Conservation (phyloP, 2,329 filamentous ascomycete genomes). For the Podosphaera leucotricha region DNA sequence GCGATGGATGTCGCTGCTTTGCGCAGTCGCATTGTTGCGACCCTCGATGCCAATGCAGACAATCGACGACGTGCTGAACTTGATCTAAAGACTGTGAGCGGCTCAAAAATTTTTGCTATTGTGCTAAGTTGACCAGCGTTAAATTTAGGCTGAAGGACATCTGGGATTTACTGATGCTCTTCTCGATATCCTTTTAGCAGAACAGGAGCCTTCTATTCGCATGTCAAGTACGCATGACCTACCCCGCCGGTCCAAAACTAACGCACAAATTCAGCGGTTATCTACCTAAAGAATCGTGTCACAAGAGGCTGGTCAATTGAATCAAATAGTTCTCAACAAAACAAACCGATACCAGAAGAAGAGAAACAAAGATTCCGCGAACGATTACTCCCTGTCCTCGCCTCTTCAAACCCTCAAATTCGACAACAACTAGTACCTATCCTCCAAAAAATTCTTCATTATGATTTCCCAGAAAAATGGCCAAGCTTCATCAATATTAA, state of each 20-base stretch:
- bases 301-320: slow-evolving; percentile 69
- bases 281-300: slow-evolving; percentile 96
- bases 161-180: slow-evolving; percentile 77
- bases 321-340: slow-evolving; percentile 39
- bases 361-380: slow-evolving; percentile 76
- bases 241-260: slow-evolving; percentile 13
- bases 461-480: slow-evolving; percentile 88
- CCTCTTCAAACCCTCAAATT: slow-evolving; percentile 53
- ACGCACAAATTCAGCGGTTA: slow-evolving; percentile 40
- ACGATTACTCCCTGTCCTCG: slow-evolving; percentile 72
- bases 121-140: slow-evolving; percentile 5
- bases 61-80: slow-evolving; percentile 54
- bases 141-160: slow-evolving; percentile 58
- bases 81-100: slow-evolving; percentile 54
- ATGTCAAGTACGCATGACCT: slow-evolving; percentile 48
- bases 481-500: slow-evolving; percentile 87
- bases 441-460: slow-evolving; percentile 85
- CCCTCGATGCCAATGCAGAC: slow-evolving; percentile 51
- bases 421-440: slow-evolving; percentile 85
- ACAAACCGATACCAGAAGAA: slow-evolving; percentile 57
- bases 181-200: slow-evolving; percentile 69
- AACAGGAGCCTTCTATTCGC: slow-evolving; percentile 65
- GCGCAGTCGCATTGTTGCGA: slow-evolving; percentile 54
- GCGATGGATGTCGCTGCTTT: slow-evolving; percentile 52
- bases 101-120: slow-evolving; percentile 4